Evolutionary conservation across 1,139 yeast species (phyloP), one percentile per base, ranked within the genome.

Genomic region (Taiozyma sp.): DNA sequence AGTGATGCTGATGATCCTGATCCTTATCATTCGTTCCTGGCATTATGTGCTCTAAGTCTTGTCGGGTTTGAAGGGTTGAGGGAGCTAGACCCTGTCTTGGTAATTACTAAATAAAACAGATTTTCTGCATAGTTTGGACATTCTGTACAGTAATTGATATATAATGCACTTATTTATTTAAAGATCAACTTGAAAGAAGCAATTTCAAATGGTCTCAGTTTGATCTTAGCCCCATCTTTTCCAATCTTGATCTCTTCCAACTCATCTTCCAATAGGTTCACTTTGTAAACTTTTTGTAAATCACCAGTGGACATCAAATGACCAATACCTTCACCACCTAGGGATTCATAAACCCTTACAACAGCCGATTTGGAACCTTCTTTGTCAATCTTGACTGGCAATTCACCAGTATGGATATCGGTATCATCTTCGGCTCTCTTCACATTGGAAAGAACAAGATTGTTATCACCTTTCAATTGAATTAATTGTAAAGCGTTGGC

Each of bases 401-500:
- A 53, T 47, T 59, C 56, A 10, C 72, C 72, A 6, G 60, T 55
- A 14, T 68, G 63, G 52, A 69, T 66, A 43, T 57, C 62, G 13
- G 46, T 45, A 65, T 92, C 97, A 64, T 88, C 92, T 64, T 92
- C 98, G 27, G 90, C 91, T 61, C 97, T 80, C 70, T 93, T 93
- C 50, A 93, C 70, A 56, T 90, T 85, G 10, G 95, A 83, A 53
- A 93, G 70, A 12, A 91, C 76, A 54, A 91, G 72, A 49, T 83
- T 81, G n/a, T 51, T 48, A 42, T 46, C 45, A 13, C 48, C 48
- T 23, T 41, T 34, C 23, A 46, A 27, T 27, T 46, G 36, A 42
- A 46, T 30, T 4, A 46, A 23, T 16, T 41, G 24, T 16, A 28
- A 27, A 9, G 34, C 32, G 2, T 32, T 24, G 10, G 45, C 27